Evolutionary conservation across 306 rosid species (phyloP).

Genomic region (Quercus dentata): DNA sequence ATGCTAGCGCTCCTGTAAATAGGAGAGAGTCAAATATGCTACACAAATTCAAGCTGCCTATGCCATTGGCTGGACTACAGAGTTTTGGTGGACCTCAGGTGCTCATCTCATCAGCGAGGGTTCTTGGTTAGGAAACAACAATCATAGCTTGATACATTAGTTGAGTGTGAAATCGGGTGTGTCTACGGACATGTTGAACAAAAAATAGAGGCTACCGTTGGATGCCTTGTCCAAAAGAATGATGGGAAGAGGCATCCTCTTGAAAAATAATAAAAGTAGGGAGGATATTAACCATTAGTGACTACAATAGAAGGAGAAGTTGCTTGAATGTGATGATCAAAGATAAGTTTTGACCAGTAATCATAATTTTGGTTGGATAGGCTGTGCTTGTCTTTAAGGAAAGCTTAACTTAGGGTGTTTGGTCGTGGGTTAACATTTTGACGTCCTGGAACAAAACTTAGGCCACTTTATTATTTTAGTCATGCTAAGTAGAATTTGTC

Average conservation of each 20-base stretch:
- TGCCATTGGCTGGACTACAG: slow-evolving; percentile 62
- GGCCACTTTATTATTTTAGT: background rate
- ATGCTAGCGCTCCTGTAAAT: slow-evolving; percentile 81
- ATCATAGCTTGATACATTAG: too few relatives aligned
- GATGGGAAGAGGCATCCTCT: slow-evolving; percentile 58
- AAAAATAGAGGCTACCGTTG: slow-evolving; percentile 64
- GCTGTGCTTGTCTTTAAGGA: background rate
- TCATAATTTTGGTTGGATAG: background rate
- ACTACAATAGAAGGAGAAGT: slow-evolving; percentile 86
- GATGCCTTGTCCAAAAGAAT: slow-evolving; percentile 66
- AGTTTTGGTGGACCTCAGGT: slow-evolving; percentile 75
- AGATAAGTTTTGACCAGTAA: too few relatives aligned
- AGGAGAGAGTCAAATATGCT: slow-evolving; percentile 65
- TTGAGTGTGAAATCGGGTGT: too few relatives aligned
- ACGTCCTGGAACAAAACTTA: background rate
- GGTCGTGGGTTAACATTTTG: background rate
- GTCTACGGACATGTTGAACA: background rate
- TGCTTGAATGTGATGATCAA: slow-evolving; percentile 23
- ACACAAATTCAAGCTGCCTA: slow-evolving; percentile 86
- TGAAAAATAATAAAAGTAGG: too few relatives aligned
- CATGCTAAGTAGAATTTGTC: background rate
- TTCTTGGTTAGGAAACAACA: slow-evolving; percentile 60
- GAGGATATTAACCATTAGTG: slow-evolving; percentile 60
- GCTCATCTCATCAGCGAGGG: slow-evolving; percentile 53
- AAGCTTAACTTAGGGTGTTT: background rate